Conservation (phyloP, 108 stramenopile species). For the Aurantiochytrium sp. region DNA sequence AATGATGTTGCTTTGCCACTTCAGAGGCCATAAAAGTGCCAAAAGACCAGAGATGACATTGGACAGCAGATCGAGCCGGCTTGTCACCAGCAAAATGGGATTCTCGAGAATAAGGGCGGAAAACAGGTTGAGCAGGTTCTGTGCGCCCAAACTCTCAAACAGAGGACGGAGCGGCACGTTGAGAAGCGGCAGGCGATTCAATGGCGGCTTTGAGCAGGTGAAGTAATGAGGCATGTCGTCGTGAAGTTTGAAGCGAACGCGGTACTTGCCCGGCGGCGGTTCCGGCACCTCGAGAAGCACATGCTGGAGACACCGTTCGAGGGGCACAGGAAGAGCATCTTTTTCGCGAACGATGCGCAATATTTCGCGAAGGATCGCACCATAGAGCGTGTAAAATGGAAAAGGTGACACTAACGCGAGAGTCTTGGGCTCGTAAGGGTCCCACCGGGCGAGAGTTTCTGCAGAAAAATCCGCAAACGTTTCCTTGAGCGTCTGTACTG, state of each 20-base stretch:
- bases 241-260: slow-evolving; percentile 1
- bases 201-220: background rate
- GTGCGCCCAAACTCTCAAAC: background rate
- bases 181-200: slow-evolving; percentile 8
- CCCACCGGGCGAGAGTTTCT: background rate
- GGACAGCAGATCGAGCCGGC: background rate
- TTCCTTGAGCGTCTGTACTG: background rate
- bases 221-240: background rate
- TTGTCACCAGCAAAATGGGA: background rate
- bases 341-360: background rate
- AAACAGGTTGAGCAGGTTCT: background rate
- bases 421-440: background rate
- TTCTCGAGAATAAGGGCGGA: background rate
- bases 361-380: background rate
- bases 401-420: background rate
- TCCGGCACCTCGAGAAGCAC: background rate
- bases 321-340: background rate
- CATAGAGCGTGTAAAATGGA: background rate
- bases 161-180: slow-evolving; percentile 1
- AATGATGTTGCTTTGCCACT: background rate
- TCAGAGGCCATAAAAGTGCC: background rate
- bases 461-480: background rate
- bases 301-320: background rate
- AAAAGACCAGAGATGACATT: background rate
- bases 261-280: background rate